Evolutionary conservation across 345 rosid species (phyloP), one percentile per base, ranked within the genome.

Genomic region (Moricandia arvensis): DNA sequence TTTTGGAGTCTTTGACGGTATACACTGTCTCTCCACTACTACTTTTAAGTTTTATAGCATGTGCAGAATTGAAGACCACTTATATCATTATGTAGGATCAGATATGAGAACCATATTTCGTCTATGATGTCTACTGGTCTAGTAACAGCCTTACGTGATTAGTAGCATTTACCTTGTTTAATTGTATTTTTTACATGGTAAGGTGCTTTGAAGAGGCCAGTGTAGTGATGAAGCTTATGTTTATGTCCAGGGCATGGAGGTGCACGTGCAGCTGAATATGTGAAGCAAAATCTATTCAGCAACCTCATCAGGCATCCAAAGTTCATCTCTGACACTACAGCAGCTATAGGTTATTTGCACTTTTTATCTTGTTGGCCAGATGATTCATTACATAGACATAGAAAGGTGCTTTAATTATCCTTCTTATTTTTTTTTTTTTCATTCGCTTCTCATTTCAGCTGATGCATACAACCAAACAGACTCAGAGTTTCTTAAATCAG

Each of bases 251-350:
- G 99, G 77, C 99, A 95, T 83, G 99, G 99, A 63, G 99, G 99
- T 75, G 96, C 90, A 69, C 91, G 98, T 37, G 99, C 99, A 67
- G 99, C 99, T 73, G 98, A 95, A 80, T 95, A 89, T 79, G 97
- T 95, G 82, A 95, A 95, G 75, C 90, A 87, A 54, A 90, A 92
- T 75, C 97, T 92, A 64, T 92, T 95, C 86, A 88, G 93, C 71
- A 95, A 95, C 88, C 82, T 95, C 79, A 92, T 95, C 80, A 88
- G 71, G 33, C 98, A 92, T 83, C 99, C 99, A 75, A 90, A 90
- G 80, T 95, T 95, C 85, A 90, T 92, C 58, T 86, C 99, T 71
- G 98, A 95, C 75, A 90, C 97, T 54, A 85, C 86, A 87, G 83
- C 93, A 15, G 99, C 99, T 35, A 95, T 95, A 80, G 97, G 99